Evolutionary conservation across 2,329 filamentous ascomycete genomes (phyloP).

Genomic region (Emmonsiellopsis sp.): DNA sequence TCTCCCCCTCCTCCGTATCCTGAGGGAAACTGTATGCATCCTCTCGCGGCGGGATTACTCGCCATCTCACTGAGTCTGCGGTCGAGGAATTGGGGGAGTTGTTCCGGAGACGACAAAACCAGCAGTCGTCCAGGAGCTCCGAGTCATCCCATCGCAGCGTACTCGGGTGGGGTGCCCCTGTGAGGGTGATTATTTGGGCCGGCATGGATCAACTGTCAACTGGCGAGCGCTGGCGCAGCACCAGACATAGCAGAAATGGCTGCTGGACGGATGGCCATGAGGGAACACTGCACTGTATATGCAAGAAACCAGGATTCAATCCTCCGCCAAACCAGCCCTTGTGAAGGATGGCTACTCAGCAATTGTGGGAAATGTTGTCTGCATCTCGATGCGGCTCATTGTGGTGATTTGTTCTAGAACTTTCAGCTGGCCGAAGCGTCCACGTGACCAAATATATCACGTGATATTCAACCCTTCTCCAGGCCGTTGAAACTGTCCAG

Average conservation of each 20-base stretch:
- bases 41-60: not conserved
- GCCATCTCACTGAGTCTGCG: constrained; percentile 7
- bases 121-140: constrained; percentile 34
- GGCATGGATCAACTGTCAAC: constrained; percentile 16
- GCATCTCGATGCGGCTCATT: too few species aligned
- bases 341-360: too few species aligned
- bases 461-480: not conserved
- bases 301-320: too few species aligned
- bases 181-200: constrained; percentile 39
- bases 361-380: too few species aligned
- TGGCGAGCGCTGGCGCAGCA: not conserved
- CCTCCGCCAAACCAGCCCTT: too few species aligned
- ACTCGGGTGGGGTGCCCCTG: constrained; percentile 51
- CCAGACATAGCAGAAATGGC: not conserved
- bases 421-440: not conserved
- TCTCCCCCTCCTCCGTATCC: not conserved
- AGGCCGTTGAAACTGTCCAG: not conserved
- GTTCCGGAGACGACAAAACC: constrained; percentile 11
- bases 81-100: not conserved
- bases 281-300: not conserved
- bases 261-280: not conserved
- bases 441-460: not conserved
- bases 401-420: not conserved
- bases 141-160: constrained; percentile 47
- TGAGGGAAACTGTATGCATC: not conserved